Base-by-base conservation (phyloP, 768 basidiomycete species). In the Suillus discolor region DNA sequence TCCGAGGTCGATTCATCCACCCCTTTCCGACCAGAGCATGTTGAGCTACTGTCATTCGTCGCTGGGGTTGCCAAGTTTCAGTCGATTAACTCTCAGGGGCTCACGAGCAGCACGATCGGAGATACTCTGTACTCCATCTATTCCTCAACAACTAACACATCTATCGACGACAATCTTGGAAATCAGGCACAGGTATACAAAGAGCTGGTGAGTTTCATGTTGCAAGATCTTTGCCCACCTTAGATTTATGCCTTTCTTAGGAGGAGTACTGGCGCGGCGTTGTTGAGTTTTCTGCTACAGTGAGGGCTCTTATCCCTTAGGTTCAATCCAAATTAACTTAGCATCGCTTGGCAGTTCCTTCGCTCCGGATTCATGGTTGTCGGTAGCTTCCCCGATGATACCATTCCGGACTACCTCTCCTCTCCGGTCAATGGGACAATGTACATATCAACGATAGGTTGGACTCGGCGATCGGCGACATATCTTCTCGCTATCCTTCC, bases 91-190 rank as follows among this genome's bases (percentile, higher is more conserved):
- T 36, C 69, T 7, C 71, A 72, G 28, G 51, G 69, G 7, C 45
- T 71, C 45, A 42, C 57, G 7, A 42, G 64, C 1, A 72, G 72
- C 28, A 11, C 66, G 0, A 64, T 72, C 13, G 71, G 69, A 3
- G 71, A 72, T 53, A 67, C 67, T 20, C n/a, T 72, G 9, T 69
- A 67, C 49, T 65, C 71, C 0, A 62, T 69, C 36, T 66, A 62
- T 38, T 51, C 59, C 15, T 47, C 65, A 2, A 25, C 38, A 7
- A 49, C 55, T 7, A 23, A 20, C 9, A 39, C 11, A 18, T 20
- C 38, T 4, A 59, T 45, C 0, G 12, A 15, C n/a, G 44, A 54
- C 25, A 28, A 16, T 51, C 49, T 28, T 12, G 47, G 47, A 25
- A 25, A 49, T 25, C 47, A 49, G 13, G 25, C 23, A 3, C 47